A percentile compares a stretch with the other conserved stretches of the same genome.
phyloP scores from a whole-genome alignment of 129 eudicot genomes.

The Pittosporum tobira region DNA sequence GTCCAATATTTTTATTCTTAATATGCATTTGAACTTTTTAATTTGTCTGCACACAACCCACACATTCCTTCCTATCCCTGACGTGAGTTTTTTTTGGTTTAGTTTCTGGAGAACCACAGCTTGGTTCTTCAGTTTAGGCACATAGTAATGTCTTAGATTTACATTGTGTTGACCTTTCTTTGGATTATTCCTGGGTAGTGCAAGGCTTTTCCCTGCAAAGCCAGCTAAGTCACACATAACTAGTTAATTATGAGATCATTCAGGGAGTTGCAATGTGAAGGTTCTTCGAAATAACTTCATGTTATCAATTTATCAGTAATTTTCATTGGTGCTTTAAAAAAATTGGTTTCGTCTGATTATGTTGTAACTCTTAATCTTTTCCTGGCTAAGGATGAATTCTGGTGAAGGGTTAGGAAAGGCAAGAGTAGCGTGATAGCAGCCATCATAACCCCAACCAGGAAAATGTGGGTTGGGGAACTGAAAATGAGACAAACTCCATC shows the following conservation, averaged over 20 bases:
- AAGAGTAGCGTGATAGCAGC: neutral
- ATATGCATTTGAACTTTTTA: neutral
- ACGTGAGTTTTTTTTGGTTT: neutral
- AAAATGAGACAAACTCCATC: neutral
- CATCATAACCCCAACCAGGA: slow-evolving; percentile 4
- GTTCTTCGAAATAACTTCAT: neutral
- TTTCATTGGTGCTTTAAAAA: neutral
- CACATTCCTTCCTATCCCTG: neutral
- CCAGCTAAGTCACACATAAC: neutral
- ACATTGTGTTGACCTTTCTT: neutral
- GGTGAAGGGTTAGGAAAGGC: neutral
- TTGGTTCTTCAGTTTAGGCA: neutral
- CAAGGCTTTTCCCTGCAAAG: neutral
- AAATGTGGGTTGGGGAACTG: neutral
- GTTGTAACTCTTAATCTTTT: neutral
- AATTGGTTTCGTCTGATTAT: neutral
- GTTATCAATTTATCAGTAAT: neutral
- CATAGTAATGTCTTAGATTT: neutral
- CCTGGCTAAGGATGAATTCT: neutral
- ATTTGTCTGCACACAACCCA: neutral
- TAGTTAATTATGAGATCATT: neutral
- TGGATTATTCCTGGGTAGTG: neutral
- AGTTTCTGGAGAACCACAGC: neutral
- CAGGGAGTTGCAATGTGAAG: neutral
- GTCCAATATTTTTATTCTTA: neutral